Conservation (phyloP, 257 asterid genomes). For the Gardenia jasminoides region DNA sequence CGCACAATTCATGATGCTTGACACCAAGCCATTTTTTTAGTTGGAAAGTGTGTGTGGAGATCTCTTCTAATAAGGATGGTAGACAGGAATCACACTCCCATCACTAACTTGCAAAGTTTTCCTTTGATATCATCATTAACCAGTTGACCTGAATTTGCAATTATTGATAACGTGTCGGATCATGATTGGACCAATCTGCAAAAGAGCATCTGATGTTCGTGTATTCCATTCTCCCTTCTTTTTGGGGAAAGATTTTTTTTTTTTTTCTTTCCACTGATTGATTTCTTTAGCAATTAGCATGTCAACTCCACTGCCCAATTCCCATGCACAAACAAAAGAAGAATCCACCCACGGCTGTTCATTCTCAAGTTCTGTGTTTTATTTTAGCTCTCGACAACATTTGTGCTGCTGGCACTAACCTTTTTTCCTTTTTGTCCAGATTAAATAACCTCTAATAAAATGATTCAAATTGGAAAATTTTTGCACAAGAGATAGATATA, state of each 20-base stretch:
- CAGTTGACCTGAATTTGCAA: conserved; percentile 29
- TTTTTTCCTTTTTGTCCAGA: background rate
- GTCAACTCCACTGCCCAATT: conserved; percentile 84
- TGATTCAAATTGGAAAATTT: conserved; percentile 25
- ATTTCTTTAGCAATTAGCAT: conserved; percentile 39
- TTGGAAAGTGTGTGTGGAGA: background rate
- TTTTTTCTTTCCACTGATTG: no score
- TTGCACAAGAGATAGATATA: conserved; percentile 12
- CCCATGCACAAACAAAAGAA: conserved; percentile 32
- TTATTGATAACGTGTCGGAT: conserved; percentile 9
- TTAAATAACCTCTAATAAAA: conserved; percentile 5
- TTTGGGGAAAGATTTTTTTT: conserved; percentile 34
- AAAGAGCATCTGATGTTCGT: conserved; percentile 33
- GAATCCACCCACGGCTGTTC: conserved; percentile 39
- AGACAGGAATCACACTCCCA: conserved; percentile 16
- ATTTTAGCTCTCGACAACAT: conserved; percentile 25
- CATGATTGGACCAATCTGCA: conserved; percentile 13
- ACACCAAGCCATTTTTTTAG: conserved; percentile 1
- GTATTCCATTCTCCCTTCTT: conserved; percentile 29
- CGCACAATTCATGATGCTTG: conserved; percentile 9
- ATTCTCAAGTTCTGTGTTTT: conserved; percentile 21
- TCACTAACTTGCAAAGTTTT: conserved; percentile 7
- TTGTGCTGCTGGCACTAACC: conserved; percentile 56
- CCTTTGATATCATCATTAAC: conserved; percentile 17
- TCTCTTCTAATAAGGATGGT: background rate